phyloP scores from a whole-genome alignment of 2,329 filamentous ascomycete genomes.

The Phoma sp. region DNA sequence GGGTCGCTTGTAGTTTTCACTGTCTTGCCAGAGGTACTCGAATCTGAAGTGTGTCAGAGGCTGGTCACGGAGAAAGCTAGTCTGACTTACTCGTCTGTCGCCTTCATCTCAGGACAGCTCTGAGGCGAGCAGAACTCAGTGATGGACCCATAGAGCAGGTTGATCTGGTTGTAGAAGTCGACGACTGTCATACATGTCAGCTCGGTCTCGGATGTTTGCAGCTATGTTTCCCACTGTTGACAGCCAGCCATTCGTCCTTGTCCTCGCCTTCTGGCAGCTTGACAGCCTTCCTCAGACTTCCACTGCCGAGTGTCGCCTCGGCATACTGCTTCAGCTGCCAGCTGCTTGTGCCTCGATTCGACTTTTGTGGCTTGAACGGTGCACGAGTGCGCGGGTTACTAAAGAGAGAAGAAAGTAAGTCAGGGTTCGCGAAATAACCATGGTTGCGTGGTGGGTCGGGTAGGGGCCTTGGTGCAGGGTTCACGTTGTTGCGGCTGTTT shows the following conservation, averaged over 20 bases:
- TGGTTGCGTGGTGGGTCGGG: constrained; percentile 17
- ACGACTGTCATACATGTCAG: constrained; percentile 71
- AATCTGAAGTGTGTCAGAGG: constrained; percentile 65
- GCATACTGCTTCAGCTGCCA: constrained; percentile 98
- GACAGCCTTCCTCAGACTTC: constrained; percentile 93
- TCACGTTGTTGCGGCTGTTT: constrained; percentile 15
- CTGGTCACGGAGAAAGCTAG: too few species aligned
- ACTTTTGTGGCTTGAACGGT: constrained; percentile 87
- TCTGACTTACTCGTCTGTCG: constrained; percentile 88
- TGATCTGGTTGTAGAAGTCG: constrained; percentile 99
- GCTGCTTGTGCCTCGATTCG: constrained; percentile 84
- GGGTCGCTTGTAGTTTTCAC: constrained; percentile 89
- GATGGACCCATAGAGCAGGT: constrained; percentile 96
- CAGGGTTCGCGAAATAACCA: constrained; percentile 29
- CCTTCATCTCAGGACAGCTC: constrained; percentile 99
- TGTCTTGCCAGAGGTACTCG: constrained; percentile 99
- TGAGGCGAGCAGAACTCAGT: constrained; percentile 98
- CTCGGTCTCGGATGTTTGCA: constrained; percentile 8
- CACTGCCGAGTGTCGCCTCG: constrained; percentile 93
- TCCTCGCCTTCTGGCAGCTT: constrained; percentile 97
- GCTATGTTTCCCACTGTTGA: constrained; percentile 74
- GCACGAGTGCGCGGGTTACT: constrained; percentile 89
- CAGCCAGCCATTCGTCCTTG: constrained; percentile 96
- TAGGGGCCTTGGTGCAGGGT: constrained; percentile 15
- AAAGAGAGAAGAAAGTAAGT: constrained; percentile 47